phyloP scores from a whole-genome alignment of 192 early-diverging fungal genomes.

The Gryganskiella cystojenkinii region DNA sequence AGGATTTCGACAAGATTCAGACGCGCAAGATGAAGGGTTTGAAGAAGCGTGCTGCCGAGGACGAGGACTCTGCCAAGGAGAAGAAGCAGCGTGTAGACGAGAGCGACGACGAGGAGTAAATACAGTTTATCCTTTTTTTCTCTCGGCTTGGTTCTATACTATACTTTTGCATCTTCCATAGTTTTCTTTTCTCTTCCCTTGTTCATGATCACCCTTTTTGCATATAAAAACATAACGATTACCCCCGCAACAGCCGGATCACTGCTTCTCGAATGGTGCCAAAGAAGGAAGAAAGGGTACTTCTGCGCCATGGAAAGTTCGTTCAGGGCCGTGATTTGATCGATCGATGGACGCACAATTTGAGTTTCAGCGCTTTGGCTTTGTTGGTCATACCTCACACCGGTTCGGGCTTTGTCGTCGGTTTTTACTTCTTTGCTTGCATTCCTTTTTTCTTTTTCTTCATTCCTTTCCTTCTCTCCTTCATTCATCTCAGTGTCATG shows the following conservation, averaged over 20 bases:
- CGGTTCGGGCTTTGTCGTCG: too few relatives aligned
- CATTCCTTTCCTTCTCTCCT: neutral
- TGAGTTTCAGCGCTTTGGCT: too few relatives aligned
- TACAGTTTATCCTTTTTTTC: neutral
- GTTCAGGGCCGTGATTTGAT: too few relatives aligned
- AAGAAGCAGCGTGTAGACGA: slow-evolving; percentile 56
- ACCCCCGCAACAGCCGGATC: too few relatives aligned
- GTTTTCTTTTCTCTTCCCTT: neutral
- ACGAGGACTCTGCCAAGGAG: slow-evolving; percentile 34
- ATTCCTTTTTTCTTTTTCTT: neutral
- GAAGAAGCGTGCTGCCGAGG: slow-evolving; percentile 67
- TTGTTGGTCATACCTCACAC: too few relatives aligned
- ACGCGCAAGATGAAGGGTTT: slow-evolving; percentile 99
- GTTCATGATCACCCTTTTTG: neutral
- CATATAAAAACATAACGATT: too few relatives aligned
- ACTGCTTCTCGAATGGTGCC: too few relatives aligned
- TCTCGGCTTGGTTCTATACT: neutral
- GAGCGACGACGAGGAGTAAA: slow-evolving; percentile 54
- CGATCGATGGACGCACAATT: too few relatives aligned
- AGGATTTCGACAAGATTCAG: slow-evolving; percentile 93
- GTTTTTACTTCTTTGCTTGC: too few relatives aligned
- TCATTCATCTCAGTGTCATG: too few relatives aligned
- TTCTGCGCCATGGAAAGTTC: too few relatives aligned
- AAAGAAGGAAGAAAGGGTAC: too few relatives aligned
- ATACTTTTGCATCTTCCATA: neutral